Evolutionary conservation across 768 basidiomycete species (phyloP), one percentile per base, ranked within the genome.

Genomic region (Steccherinum ochraceum): DNA sequence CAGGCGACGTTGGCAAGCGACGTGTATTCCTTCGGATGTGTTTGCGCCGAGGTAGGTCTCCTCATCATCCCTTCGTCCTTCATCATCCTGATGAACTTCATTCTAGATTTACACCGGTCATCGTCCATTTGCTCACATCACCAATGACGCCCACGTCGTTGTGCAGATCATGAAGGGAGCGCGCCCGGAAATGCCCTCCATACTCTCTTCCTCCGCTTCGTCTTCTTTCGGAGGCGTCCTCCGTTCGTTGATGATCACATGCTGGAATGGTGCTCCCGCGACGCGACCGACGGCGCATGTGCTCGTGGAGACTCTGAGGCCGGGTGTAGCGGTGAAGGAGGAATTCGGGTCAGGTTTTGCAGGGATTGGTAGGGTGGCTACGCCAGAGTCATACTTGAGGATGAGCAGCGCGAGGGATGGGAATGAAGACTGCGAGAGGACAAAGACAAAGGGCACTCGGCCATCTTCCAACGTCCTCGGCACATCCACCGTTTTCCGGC

Each of bases 11-110:
- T 35, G 21, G 40, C 26, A 7, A 42, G 40, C 42, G 49, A 50
- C 42, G 49, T 50, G 5, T 50, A 50, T 25, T 50, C 49, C 18
- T 50, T 50, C 20, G 49, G 19, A 10, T 50, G 49, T 20, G 40
- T 43, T 20, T 40, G 40, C n/a, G 5, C 23, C 39, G 49, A 50
- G 49, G 49, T 50, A 26, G 4, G 24, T 50, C 21, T 43, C 21
- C 19, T n/a, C 10, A 7, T 43, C 10, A 18, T 35, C 7, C 41
- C n/a, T n/a, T n/a, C n/a, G n/a, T n/a, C n/a, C n/a, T n/a, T n/a
- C n/a, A n/a, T n/a, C n/a, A n/a, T n/a, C n/a, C n/a, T n/a, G n/a
- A n/a, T 11, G 19, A 18, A 43, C 19, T 7, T 43, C 19, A 43
- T 19, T 7, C 21, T 23, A 43, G 41, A 43, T 43, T 19, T n/a